Base-by-base conservation (phyloP, 306 rosid genomes). In the Fragaria ananassa region DNA sequence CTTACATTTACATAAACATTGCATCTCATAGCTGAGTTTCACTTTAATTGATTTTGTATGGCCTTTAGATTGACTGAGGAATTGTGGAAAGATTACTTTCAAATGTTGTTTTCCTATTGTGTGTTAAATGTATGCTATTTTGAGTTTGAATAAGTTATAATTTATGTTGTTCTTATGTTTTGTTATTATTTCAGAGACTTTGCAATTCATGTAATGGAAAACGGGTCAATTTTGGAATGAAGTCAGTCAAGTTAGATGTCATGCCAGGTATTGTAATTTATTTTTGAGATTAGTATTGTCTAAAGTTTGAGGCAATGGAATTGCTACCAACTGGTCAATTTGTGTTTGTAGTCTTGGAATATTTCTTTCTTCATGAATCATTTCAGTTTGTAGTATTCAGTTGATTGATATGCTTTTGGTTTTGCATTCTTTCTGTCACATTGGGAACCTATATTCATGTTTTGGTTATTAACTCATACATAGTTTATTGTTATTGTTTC, bases 181-280 rank as follows among this genome's bases (percentile, higher is more conserved):
- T 35, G 25, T 56, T 54, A 13, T 78, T 19, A 27, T 68, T 29
- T 47, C 83, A 86, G 89, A 84, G 29, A 85, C 87, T 76, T 78
- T 93, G 97, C 88, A 81, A 85, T 81, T 88, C 98, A 6, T 93
- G 98, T 83, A 85, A 65, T 69, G 97, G 98, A 68, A 86, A 83
- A 63, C 87, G 91, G 75, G 90, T 93, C 53, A 77, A 77, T 68
- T 81, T 58, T 82, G 92, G 90, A 78, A 74, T 82, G 78, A 93
- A 93, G 81, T 72, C 93, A 0, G 87, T 91, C 79, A 93, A 89
- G 78, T 27, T 89, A 82, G 91, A 91, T 82, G 78, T 91, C 67
- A 3, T 82, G 74, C 81, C 98, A 75, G 98, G 96, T 88, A 86
- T 80, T 42, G 45, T 42, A 8, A 42, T 42, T 42, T 42, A 42